Evolutionary conservation across 148 eudicot genomes (phyloP).

Genomic region (Agrostemma githago): DNA sequence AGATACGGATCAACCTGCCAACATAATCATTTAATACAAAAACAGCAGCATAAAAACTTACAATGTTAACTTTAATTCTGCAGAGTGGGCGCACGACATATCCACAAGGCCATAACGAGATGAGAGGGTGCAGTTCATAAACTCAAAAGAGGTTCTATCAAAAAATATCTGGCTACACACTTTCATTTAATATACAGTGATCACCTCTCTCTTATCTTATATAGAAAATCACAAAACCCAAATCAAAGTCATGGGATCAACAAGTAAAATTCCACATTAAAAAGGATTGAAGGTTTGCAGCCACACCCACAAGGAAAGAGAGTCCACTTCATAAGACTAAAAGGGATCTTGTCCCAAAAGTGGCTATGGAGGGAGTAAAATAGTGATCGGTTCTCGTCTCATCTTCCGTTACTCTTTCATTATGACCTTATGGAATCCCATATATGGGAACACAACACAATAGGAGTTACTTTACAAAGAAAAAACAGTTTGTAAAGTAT

Average conservation of each 20-base stretch:
- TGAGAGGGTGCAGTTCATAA: too few relatives aligned
- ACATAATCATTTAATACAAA: constrained; percentile 17
- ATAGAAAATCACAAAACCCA: background rate
- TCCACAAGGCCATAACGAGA: too few relatives aligned
- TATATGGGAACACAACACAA: background rate
- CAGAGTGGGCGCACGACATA: background rate
- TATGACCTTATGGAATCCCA: background rate
- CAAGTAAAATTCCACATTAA: background rate
- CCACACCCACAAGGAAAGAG: too few relatives aligned
- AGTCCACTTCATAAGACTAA: background rate
- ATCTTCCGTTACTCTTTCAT: background rate
- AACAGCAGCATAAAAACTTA: background rate
- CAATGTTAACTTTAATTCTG: background rate
- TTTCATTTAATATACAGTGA: too few relatives aligned
- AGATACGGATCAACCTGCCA: constrained; percentile 80
- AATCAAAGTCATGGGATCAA: background rate
- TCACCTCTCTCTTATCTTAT: background rate
- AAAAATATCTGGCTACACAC: too few relatives aligned
- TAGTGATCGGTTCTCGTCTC: background rate
- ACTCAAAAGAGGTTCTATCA: background rate
- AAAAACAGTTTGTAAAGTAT: background rate
- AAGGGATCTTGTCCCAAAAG: background rate
- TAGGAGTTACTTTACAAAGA: background rate
- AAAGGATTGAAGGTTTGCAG: background rate
- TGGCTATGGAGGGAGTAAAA: background rate